phyloP scores from a whole-genome alignment of 179 eudicot species.

The Spinacia oleracea region DNA sequence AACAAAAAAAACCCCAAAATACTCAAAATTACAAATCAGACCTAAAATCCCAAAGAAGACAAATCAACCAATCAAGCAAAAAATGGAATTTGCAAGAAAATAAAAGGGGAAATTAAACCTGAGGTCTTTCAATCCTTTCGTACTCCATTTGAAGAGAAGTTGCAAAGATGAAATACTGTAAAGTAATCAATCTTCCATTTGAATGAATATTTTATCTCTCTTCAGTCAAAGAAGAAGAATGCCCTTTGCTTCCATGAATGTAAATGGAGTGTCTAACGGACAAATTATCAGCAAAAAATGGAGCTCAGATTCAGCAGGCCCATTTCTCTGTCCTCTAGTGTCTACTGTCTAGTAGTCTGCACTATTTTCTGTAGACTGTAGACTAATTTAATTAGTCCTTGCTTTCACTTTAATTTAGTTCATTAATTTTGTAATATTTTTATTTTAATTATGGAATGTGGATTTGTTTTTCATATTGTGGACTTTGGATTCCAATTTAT shows the following conservation, averaged over 20 bases:
- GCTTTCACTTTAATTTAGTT: neutral
- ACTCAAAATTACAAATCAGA: constrained; percentile 4
- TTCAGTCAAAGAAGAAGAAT: constrained; percentile 15
- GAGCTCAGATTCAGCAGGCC: constrained; percentile 32
- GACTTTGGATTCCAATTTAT: constrained; percentile 16
- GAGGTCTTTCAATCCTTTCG: constrained; percentile 40
- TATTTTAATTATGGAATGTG: neutral
- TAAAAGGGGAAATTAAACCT: constrained; percentile 12
- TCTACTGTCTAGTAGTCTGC: neutral
- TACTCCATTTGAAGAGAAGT: constrained; percentile 31
- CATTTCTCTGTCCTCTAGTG: constrained; percentile 28
- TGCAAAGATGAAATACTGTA: neutral
- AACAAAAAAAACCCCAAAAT: too few species aligned
- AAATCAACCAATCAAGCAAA: neutral
- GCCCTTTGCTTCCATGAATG: constrained; percentile 21
- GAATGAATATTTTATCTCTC: neutral
- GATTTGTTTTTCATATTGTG: neutral
- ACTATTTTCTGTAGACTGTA: constrained; percentile 19
- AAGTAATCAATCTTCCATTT: neutral
- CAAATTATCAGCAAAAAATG: constrained; percentile 18
- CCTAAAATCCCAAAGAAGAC: neutral
- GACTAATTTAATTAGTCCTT: neutral
- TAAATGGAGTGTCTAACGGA: constrained; percentile 25
- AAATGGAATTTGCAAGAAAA: neutral
- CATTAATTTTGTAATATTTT: neutral